Percentiles rank a stretch among this genome's conserved stretches.
Evolutionary conservation across 2,329 filamentous ascomycete genomes (phyloP).

Genomic region (Epichloe baconii): DNA sequence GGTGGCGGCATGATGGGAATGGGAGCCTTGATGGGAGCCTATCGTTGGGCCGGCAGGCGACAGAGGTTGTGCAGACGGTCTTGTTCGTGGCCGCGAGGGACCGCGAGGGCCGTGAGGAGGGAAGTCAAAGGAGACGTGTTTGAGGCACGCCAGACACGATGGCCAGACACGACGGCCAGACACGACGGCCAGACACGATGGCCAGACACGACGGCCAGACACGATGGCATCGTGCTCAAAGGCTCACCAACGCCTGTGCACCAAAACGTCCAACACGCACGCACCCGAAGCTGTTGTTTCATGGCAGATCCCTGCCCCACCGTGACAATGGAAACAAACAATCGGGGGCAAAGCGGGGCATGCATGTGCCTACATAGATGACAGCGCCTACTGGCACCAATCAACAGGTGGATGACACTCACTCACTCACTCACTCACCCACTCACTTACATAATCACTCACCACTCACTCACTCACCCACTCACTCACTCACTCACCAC

Average conservation of each 20-base stretch:
- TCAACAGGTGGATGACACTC: neutral
- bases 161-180: no score
- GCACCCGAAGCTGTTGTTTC: conserved; percentile 2
- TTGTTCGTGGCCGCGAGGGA: neutral
- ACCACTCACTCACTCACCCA: no score
- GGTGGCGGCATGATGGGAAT: neutral
- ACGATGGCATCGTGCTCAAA: neutral
- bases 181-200: neutral
- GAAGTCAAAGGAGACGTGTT: neutral
- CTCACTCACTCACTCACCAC: no score
- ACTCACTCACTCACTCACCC: neutral
- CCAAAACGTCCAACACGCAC: conserved; percentile 1
- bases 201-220: neutral
- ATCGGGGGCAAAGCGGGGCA: neutral
- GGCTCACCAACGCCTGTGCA: neutral
- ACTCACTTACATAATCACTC: neutral
- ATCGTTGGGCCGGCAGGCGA: neutral
- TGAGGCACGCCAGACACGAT: neutral
- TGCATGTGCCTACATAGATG: neutral
- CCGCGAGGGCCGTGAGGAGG: no score
- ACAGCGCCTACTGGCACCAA: neutral
- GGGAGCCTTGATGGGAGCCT: neutral
- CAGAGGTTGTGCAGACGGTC: neutral
- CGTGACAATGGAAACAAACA: neutral
- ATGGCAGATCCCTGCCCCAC: neutral